Conservation (phyloP, 495 filamentous ascomycete species). For the Penicillium subrubescens region DNA sequence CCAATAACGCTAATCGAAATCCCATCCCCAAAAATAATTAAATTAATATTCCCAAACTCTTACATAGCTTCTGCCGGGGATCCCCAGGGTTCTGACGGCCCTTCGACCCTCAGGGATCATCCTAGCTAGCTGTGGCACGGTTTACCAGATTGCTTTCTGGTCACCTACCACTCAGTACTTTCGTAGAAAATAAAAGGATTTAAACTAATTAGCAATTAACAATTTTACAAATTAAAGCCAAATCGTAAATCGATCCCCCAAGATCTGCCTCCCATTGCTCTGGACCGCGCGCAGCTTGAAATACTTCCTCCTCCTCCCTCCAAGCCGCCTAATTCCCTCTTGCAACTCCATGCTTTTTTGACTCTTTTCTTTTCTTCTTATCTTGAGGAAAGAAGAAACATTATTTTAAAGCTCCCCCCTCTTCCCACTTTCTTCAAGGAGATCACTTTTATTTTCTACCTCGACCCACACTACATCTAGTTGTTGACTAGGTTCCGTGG, state of each 20-base stretch:
- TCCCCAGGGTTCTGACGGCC: slow-evolving; percentile 27
- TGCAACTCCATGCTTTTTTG: neutral
- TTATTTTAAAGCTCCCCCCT: neutral
- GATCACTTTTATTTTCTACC: slow-evolving; percentile 1
- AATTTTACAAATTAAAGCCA: no score
- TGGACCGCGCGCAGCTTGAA: slow-evolving; percentile 17
- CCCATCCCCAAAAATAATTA: neutral
- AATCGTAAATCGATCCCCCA: neutral
- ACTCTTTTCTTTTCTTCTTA: neutral
- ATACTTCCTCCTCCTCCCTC: slow-evolving; percentile 14
- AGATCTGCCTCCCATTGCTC: slow-evolving; percentile 7
- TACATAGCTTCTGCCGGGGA: slow-evolving; percentile 10
- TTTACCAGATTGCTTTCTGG: slow-evolving; percentile 13
- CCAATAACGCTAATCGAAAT: neutral
- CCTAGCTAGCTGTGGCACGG: slow-evolving; percentile 21
- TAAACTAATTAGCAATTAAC: neutral
- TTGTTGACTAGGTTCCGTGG: neutral
- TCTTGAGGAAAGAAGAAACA: neutral
- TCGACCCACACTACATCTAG: slow-evolving; percentile 7
- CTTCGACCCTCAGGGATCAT: slow-evolving; percentile 37
- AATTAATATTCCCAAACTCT: neutral
- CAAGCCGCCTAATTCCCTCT: neutral
- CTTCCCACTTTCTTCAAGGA: slow-evolving; percentile 1
- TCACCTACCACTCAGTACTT: slow-evolving; percentile 1
- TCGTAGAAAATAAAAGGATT: neutral